Evolutionary conservation across 805 yeast species (phyloP).

Genomic region (Saturnispora silvae): DNA sequence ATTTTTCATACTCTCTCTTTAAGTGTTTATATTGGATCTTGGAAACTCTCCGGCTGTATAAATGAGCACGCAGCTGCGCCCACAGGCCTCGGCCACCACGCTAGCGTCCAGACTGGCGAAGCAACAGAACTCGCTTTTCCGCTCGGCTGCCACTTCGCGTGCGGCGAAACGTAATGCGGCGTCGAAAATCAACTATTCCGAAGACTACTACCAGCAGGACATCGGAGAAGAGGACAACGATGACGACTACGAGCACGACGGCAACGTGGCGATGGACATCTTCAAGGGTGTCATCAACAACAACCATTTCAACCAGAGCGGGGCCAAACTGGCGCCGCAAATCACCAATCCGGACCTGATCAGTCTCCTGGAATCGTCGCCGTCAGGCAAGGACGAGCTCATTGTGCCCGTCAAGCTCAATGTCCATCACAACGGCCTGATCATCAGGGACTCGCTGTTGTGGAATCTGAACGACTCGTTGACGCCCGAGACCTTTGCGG

Average conservation of each 20-base stretch:
- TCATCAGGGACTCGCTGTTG: constrained; percentile 55
- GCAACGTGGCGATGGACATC: constrained; percentile 28
- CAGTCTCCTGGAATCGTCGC: not conserved
- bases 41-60: no score
- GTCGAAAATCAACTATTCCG: constrained; percentile 68
- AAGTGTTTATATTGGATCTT: no score
- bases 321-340: constrained; percentile 29
- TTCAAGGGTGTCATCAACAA: constrained; percentile 12
- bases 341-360: constrained; percentile 18
- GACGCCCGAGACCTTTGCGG: constrained; percentile 67
- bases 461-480: constrained; percentile 66
- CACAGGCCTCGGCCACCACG: constrained; percentile 77
- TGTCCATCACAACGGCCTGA: constrained; percentile 45
- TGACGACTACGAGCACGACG: constrained; percentile 55
- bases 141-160: constrained; percentile 67
- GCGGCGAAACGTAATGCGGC: constrained; percentile 66
- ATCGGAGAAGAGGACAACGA: constrained; percentile 61
- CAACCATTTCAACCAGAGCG: constrained; percentile 19
- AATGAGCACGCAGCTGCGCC: constrained; percentile 27
- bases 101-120: constrained; percentile 62
- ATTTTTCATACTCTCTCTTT: no score
- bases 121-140: constrained; percentile 61
- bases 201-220: constrained; percentile 43
- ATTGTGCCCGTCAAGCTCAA: constrained; percentile 59
- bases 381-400: constrained; percentile 8